Base-by-base conservation (phyloP, 768 basidiomycete genomes). In the Brasilioporus rufonigricans region DNA sequence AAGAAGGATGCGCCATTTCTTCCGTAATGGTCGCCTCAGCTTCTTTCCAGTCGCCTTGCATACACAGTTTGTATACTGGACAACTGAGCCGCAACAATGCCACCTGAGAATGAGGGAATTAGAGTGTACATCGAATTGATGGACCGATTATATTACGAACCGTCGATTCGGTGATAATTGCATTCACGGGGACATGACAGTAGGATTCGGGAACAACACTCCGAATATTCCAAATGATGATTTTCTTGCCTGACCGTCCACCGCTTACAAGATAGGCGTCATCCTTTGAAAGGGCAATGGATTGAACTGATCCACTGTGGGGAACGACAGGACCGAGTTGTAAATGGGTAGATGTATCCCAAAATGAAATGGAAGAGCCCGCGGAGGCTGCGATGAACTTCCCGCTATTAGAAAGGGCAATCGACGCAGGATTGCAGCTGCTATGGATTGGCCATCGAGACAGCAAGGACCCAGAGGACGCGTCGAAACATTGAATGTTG, bases 351-450 rank as follows among this genome's bases (percentile, higher is more conserved):
- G 55, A 56, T 3, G 52, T 41, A 19, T 61, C 60, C 58, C 60
- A 61, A 19, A 61, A 57, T 13, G 58, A 61, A 29, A 61, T 51
- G 1, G 45, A 53, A 5, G 36, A 44, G 19, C 23, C 46, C 5
- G 60, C 54, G 1, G 60, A 53, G 35, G 49, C 54, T 26, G n/a
- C 55, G 19, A 60, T 48, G 36, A 60, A 61, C 1, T 60, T 61
- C 29, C 50, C 54, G 4, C 19, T 56, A 14, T 41, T 50, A 18
- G 60, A 55, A 11, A 61, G n/a, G 27, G 21, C 48, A 5, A 61
- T 56, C 16, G 60, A 61, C 1, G 55, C 58, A 6, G 55, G 53
- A 18, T 32, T 33, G 27, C 7, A 23, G 2, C 4, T 19, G 44
- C 55, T 53, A 23, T 56, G 52, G 13, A 56, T 53, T n/a, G 45